Evolutionary conservation across 2,329 filamentous ascomycete species (phyloP).

Genomic region (Ceratocystis smalleyi): DNA sequence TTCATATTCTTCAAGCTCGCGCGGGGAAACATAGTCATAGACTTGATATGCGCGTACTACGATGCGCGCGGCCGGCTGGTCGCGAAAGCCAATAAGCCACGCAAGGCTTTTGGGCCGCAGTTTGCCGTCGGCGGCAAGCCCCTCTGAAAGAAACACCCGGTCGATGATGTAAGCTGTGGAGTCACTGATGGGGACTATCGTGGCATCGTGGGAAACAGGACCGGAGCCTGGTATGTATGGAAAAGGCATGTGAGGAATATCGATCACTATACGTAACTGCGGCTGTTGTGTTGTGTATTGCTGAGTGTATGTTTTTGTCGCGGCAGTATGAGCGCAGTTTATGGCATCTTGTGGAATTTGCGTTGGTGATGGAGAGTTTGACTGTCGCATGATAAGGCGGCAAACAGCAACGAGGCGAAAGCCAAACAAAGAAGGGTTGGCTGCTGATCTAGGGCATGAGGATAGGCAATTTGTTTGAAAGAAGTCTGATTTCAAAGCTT

Average conservation of each 20-base stretch:
- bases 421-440: background rate
- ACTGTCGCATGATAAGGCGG: background rate
- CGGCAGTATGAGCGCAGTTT: background rate
- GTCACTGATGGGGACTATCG: conserved; percentile 34
- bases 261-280: conserved; percentile 19
- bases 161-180: conserved; percentile 42
- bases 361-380: background rate
- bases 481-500: no score
- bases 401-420: background rate
- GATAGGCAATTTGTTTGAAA: background rate
- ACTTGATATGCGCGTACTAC: conserved; percentile 33
- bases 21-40: conserved; percentile 43
- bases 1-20: conserved; percentile 42
- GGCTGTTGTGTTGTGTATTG: background rate
- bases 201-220: conserved; percentile 32
- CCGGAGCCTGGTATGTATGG: conserved; percentile 33
- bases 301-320: background rate
- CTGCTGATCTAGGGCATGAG: background rate
- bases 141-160: conserved; percentile 33
- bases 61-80: conserved; percentile 34
- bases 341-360: background rate
- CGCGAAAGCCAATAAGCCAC: conserved; percentile 41
- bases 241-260: conserved; percentile 19
- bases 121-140: conserved; percentile 24
- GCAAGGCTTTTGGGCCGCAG: conserved; percentile 31